A percentile compares a stretch with the other conserved stretches of the same genome.
These are phyloP conservation scores for Mortierella sp. DNA, from an alignment of 371 early-diverging fungal species.

Conservation along the genomic window DNA sequence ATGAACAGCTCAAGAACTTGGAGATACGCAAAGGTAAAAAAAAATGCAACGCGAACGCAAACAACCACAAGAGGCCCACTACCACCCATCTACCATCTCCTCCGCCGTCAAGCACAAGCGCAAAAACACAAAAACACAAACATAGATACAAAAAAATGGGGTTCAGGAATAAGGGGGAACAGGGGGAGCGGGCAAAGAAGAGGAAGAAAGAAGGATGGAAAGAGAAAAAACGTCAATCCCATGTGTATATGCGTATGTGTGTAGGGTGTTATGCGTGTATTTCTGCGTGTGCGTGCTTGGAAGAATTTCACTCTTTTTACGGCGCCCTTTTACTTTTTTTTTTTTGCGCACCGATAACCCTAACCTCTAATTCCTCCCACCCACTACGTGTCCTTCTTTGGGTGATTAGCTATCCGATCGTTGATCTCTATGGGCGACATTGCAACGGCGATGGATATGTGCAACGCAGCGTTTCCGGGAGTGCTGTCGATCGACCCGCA, in stretches of 20 bases:
- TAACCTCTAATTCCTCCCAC: not conserved
- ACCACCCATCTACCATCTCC: not conserved
- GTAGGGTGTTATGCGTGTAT: constrained; percentile 15
- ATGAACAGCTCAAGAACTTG: constrained; percentile 55
- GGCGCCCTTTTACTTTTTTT: not conserved
- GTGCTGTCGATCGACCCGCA: constrained; percentile 52
- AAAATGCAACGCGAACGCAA: not conserved
- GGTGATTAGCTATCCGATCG: constrained; percentile 59
- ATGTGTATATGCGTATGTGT: not conserved
- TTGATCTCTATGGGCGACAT: constrained; percentile 59
- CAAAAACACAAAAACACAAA: not conserved
- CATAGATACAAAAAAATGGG: not conserved
- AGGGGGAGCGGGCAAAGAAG: not conserved
- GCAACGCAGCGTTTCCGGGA: constrained; percentile 56
- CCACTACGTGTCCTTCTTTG: too few relatives aligned
- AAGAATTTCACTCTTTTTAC: constrained; percentile 2
- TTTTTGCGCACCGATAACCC: not conserved
- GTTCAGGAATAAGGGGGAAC: constrained; percentile 11
- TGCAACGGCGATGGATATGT: constrained; percentile 52
- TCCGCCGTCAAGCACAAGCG: not conserved
- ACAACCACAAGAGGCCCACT: not conserved
- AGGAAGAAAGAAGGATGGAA: constrained; percentile 6
- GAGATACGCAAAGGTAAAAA: constrained; percentile 55
- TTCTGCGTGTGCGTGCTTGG: constrained; percentile 4
- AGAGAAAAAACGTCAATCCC: not conserved